Conservation (phyloP, 1,284 basidiomycete genomes). For the Ustilago bromivora region DNA sequence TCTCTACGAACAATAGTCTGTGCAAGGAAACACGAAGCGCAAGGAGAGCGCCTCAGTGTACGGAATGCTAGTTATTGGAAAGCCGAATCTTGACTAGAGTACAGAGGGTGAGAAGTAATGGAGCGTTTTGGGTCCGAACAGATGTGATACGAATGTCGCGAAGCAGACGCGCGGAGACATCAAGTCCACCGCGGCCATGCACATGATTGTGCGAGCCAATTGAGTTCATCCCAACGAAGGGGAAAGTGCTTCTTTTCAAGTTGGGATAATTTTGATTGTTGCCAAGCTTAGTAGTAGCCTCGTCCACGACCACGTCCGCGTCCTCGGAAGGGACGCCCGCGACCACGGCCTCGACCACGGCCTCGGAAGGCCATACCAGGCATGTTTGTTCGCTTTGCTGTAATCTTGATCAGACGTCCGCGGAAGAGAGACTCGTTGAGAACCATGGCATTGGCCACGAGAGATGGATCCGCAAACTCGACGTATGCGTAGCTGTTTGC, state of each 20-base stretch:
- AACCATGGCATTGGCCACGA: constrained; percentile 91
- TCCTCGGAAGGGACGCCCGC: constrained; percentile 50
- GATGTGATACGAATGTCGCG: neutral
- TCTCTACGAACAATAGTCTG: neutral
- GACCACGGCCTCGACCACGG: constrained; percentile 57
- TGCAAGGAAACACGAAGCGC: neutral
- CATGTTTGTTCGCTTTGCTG: constrained; percentile 68
- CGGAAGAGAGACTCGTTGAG: constrained; percentile 96
- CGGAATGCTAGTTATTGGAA: neutral
- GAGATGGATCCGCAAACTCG: constrained; percentile 94
- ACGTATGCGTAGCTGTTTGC: constrained; percentile 92
- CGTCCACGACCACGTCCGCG: constrained; percentile 60
- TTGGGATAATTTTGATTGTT: neutral
- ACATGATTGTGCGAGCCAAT: neutral
- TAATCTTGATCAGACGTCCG: constrained; percentile 84
- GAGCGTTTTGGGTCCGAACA: neutral
- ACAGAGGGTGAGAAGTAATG: constrained; percentile 11
- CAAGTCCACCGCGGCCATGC: neutral
- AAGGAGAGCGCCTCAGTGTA: neutral
- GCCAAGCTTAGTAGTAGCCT: constrained; percentile 39
- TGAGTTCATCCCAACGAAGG: neutral
- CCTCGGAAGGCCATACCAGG: constrained; percentile 62
- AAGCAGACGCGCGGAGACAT: neutral
- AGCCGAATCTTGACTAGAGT: constrained; percentile 17
- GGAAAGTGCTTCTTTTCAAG: neutral